These are phyloP conservation scores for Diaporthe amygdali DNA, from an alignment of 2,329 filamentous ascomycete genomes.

Conservation along the genomic window DNA sequence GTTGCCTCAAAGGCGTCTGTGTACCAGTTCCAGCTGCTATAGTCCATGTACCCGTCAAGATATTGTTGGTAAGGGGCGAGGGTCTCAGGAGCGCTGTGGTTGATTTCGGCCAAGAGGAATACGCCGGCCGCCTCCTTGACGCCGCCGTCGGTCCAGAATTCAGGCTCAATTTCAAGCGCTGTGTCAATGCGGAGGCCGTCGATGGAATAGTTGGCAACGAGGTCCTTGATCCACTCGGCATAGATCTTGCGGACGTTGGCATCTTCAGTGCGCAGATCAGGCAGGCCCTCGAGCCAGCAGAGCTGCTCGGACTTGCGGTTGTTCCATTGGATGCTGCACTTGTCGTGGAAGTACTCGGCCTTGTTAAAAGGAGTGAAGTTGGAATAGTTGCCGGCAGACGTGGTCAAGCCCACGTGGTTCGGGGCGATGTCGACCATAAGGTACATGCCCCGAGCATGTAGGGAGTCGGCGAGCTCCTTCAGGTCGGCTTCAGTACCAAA, in stretches of 20 bases:
- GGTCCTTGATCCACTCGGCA: conserved; percentile 50
- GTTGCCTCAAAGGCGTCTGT: conserved; percentile 32
- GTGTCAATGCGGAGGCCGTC: conserved; percentile 55
- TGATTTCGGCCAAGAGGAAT: conserved; percentile 56
- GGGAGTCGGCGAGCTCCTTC: conserved; percentile 49
- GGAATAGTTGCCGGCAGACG: conserved; percentile 25
- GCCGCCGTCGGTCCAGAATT: conserved; percentile 53
- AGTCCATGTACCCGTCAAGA: conserved; percentile 55
- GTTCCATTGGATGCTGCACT: conserved; percentile 22
- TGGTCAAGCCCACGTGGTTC: conserved; percentile 52
- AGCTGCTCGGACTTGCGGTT: conserved; percentile 17
- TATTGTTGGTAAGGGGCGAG: conserved; percentile 50
- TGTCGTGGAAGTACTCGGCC: conserved; percentile 32
- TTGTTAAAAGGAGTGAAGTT: conserved; percentile 33
- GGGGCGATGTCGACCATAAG: conserved; percentile 66
- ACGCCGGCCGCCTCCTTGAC: conserved; percentile 51
- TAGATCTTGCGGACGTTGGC: conserved; percentile 46
- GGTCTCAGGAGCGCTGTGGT: conserved; percentile 48
- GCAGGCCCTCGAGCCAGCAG: conserved; percentile 36
- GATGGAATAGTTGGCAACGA: conserved; percentile 57
- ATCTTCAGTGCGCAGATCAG: conserved; percentile 55
- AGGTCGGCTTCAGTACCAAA: conserved; percentile 59
- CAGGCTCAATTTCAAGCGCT: conserved; percentile 51
- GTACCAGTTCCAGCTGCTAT: conserved; percentile 46
- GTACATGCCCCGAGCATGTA: conserved; percentile 63